Evolutionary conservation across 352 stramenopile genomes (phyloP), one percentile per base, ranked within the genome.

Genomic region (Thalassiosira exigua): DNA sequence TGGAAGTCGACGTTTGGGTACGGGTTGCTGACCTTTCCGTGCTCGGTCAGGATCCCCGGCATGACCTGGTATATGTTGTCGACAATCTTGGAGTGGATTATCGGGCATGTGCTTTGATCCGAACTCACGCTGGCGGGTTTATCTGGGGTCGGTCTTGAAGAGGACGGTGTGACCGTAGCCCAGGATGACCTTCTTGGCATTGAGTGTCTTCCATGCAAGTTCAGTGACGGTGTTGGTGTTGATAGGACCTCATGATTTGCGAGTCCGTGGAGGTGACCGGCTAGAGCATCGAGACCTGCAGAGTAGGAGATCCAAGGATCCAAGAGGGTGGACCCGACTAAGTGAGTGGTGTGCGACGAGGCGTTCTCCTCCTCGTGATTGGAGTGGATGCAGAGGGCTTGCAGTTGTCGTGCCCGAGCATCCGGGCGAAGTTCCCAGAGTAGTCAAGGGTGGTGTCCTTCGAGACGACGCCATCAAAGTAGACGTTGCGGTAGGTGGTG

Each of bases 1-100:
- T 99, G 97, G 59, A 94, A 98, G 92, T 99, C 97, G 60, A 99
- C 97, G 91, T 99, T 99, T 64, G 97, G 97, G 90, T 98, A 99
- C 56, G 97, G 97, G 92, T 99, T 99, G 90, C 98, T 98, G 61
- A 97, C 98, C 94, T 99, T 99, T 81, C 97, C 97, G 90, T 99
- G 96, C 91, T 99, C 96, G 27, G 96, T 98, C 59, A 99, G 91
- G 48, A 99, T 96, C 70, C 94, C 96, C 4, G 97, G 97, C 95
- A 99, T 98, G 54, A 99, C 97, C 85, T 98, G 91, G 91, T 99
- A 99, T 85, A 99, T 99, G 75, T 96, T 99, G 88, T 97, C 94
- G 52, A 99, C 97, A 67, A 99, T 98, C 85, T 98, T 97, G 95
- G 99, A 99, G 89, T 79, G 98, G 91, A 88, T 99, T 96, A 68